Conservation (phyloP, 2,329 filamentous ascomycete species). For the Hypoxylon sp. region DNA sequence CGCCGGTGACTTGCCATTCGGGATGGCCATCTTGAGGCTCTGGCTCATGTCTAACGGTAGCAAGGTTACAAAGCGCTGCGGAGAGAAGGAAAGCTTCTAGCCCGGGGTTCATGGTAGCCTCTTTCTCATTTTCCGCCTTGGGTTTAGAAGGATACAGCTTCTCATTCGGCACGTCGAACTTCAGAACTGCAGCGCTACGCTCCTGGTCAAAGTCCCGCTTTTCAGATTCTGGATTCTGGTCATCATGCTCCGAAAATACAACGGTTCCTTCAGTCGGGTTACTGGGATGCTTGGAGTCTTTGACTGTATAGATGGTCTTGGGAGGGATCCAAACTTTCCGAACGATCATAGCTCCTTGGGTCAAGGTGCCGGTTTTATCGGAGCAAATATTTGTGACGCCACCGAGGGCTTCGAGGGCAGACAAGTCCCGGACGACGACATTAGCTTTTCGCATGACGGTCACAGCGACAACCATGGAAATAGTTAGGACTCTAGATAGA, state of each 20-base stretch:
- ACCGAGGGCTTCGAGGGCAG: slow-evolving; percentile 76
- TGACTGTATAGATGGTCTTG: slow-evolving; percentile 69
- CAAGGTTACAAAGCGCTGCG: slow-evolving; percentile 74
- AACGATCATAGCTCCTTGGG: slow-evolving; percentile 77
- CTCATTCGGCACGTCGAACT: slow-evolving; percentile 72
- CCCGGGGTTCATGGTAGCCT: slow-evolving; percentile 62
- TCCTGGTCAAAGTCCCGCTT: slow-evolving; percentile 70
- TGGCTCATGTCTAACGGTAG: slow-evolving; percentile 68
- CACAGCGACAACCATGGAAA: slow-evolving; percentile 76
- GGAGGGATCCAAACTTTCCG: slow-evolving; percentile 74
- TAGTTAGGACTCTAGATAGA: slow-evolving; percentile 68
- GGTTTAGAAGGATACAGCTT: slow-evolving; percentile 58
- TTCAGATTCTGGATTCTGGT: slow-evolving; percentile 54
- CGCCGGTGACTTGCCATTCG: slow-evolving; percentile 75
- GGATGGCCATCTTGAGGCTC: slow-evolving; percentile 65
- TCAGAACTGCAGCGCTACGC: slow-evolving; percentile 70
- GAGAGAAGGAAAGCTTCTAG: slow-evolving; percentile 66
- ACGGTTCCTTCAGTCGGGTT: slow-evolving; percentile 71
- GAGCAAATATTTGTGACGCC: slow-evolving; percentile 80
- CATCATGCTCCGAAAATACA: slow-evolving; percentile 58
- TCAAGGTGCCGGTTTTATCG: slow-evolving; percentile 79
- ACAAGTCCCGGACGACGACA: slow-evolving; percentile 74
- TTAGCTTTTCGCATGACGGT: slow-evolving; percentile 74
- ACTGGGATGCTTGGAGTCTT: slow-evolving; percentile 69
- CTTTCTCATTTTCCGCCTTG: slow-evolving; percentile 51